phyloP scores from a whole-genome alignment of 1,139 yeast genomes.

The Kurtzmaniella quercitrusa region DNA sequence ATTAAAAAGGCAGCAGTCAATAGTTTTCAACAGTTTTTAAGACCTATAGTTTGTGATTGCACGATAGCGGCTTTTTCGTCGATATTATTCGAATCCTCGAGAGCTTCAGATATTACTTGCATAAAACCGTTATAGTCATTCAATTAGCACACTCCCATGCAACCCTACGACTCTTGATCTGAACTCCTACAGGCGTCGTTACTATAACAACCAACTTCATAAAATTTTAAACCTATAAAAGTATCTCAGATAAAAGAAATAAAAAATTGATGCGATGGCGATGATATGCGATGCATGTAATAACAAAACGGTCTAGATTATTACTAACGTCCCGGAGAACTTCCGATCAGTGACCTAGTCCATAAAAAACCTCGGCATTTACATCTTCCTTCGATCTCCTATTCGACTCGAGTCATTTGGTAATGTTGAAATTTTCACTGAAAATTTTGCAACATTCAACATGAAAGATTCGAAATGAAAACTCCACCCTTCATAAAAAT shows the following conservation, averaged over 20 bases:
- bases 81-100: no score
- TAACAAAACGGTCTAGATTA: not conserved
- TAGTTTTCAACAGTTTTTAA: no score
- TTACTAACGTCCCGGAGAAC: not conserved
- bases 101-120: no score
- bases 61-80: no score
- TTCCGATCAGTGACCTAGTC: not conserved
- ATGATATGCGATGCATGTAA: not conserved
- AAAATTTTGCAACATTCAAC: not conserved
- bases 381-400: not conserved
- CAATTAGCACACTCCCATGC: not conserved
- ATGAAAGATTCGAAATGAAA: no score
- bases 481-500: no score
- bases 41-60: no score
- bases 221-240: not conserved
- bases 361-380: not conserved
- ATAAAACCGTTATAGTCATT: not conserved
- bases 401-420: not conserved
- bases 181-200: not conserved
- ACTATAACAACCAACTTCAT: constrained; percentile 1
- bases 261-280: not conserved
- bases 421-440: not conserved
- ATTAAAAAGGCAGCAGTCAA: no score
- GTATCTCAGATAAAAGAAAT: not conserved
- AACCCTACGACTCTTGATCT: not conserved